These are phyloP conservation scores for Daldinia caldariorum DNA, from an alignment of 495 filamentous ascomycete genomes.

Conservation along the genomic window DNA sequence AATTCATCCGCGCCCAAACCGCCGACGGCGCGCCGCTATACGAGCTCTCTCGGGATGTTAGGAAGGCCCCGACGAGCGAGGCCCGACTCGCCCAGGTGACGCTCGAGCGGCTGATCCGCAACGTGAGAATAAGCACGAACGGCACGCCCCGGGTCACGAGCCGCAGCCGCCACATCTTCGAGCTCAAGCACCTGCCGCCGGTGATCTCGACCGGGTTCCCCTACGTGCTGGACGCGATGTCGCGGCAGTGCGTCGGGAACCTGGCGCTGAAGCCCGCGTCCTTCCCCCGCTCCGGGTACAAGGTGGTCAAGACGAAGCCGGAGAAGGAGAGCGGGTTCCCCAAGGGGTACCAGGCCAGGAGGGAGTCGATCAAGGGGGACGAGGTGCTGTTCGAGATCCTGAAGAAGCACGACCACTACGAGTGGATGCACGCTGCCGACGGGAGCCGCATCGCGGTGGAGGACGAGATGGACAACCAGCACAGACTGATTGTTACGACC, in stretches of 20 bases:
- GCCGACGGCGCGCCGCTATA: constrained; percentile 41
- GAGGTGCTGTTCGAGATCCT: constrained; percentile 41
- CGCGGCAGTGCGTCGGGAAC: constrained; percentile 38
- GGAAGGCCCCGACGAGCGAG: constrained; percentile 10
- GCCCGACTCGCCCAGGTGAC: constrained; percentile 45
- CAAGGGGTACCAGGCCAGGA: constrained; percentile 26
- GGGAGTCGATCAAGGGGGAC: constrained; percentile 29
- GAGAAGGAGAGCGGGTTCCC: constrained; percentile 39
- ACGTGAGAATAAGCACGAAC: constrained; percentile 35
- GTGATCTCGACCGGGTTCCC: constrained; percentile 32
- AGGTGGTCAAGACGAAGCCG: constrained; percentile 29
- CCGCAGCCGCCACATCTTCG: constrained; percentile 44
- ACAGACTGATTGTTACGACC: constrained; percentile 40
- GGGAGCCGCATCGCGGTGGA: constrained; percentile 46
- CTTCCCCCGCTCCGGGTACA: constrained; percentile 41
- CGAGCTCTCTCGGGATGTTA: constrained; percentile 44
- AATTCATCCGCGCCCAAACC: constrained; percentile 43
- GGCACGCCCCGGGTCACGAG: constrained; percentile 34
- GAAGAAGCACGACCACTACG: constrained; percentile 30
- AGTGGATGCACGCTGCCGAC: constrained; percentile 38
- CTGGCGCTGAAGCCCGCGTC: constrained; percentile 38
- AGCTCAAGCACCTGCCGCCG: constrained; percentile 38
- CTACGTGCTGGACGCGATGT: constrained; percentile 33
- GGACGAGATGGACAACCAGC: constrained; percentile 22
- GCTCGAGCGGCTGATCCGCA: constrained; percentile 46